Percentiles rank a stretch among this genome's conserved stretches.
Evolutionary conservation across 331 rosid genomes (phyloP).

Genomic region (Phaseolus coccineus): DNA sequence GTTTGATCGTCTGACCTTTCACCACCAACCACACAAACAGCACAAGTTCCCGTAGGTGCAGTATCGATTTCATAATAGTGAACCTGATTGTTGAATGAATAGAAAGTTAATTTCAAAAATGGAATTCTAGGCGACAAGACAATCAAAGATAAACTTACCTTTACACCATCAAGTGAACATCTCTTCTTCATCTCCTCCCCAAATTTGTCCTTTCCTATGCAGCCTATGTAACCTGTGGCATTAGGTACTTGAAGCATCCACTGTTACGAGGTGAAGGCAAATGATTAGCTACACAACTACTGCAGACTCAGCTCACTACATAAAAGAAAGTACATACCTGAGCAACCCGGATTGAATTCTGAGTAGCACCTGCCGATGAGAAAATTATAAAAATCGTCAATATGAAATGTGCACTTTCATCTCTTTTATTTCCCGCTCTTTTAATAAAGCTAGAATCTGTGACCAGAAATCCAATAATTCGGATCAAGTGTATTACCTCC

Average conservation of each 20-base stretch:
- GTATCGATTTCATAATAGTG: slow-evolving; percentile 84
- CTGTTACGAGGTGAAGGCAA: slow-evolving; percentile 46
- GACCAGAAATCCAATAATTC: slow-evolving; percentile 24
- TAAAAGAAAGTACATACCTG: slow-evolving; percentile 61
- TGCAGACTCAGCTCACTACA: not conserved
- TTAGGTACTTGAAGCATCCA: slow-evolving; percentile 94
- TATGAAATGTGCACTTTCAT: not conserved
- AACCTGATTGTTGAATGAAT: slow-evolving; percentile 59
- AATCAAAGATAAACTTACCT: slow-evolving; percentile 57
- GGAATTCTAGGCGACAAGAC: slow-evolving; percentile 6
- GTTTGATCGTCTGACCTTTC: slow-evolving; percentile 67
- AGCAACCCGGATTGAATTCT: slow-evolving; percentile 90
- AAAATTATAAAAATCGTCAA: too few species aligned
- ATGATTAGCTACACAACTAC: slow-evolving; percentile 30
- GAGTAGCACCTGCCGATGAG: slow-evolving; percentile 80
- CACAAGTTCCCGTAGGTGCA: slow-evolving; percentile 97
- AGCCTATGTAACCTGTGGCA: slow-evolving; percentile 91
- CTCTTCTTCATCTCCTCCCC: slow-evolving; percentile 92
- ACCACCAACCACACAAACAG: slow-evolving; percentile 94
- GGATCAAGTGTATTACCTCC: slow-evolving; percentile 73
- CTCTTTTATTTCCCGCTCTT: not conserved
- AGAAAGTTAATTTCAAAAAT: slow-evolving; percentile 22
- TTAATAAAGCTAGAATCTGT: slow-evolving; percentile 25
- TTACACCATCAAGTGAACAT: slow-evolving; percentile 74
- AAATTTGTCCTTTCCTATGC: slow-evolving; percentile 94